A percentile compares a stretch with the other conserved stretches of the same genome.
phyloP scores from a whole-genome alignment of 177 flowering plant genomes.

The Tripterygium wilfordii region DNA sequence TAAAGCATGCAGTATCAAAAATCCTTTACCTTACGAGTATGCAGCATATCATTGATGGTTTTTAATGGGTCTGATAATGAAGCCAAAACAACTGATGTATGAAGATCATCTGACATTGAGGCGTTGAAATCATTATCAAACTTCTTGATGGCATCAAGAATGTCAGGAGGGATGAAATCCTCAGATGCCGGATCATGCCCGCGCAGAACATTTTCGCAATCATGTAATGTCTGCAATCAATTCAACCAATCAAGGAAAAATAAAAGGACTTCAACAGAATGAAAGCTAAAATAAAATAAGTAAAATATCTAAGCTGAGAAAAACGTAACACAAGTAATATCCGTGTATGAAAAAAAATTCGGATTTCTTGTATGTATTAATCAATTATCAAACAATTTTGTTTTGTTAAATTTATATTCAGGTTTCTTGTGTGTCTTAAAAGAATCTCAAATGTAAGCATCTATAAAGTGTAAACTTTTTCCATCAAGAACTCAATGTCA shows the following conservation, averaged over 20 bases:
- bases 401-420: no score
- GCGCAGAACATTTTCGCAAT: conserved; percentile 48
- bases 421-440: no score
- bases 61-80: conserved; percentile 83
- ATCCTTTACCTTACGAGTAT: conserved; percentile 75
- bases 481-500: background rate
- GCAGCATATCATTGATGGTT: conserved; percentile 76
- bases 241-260: background rate
- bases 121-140: conserved; percentile 45
- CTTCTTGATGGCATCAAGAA: conserved; percentile 38
- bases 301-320: background rate
- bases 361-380: no score
- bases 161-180: conserved; percentile 45
- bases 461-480: no score
- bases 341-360: no score
- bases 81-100: conserved; percentile 74
- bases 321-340: no score
- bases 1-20: background rate
- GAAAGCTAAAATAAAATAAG: background rate
- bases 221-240: conserved; percentile 74
- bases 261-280: background rate
- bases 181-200: conserved; percentile 24
- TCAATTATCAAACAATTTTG: no score
- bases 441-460: no score
- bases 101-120: conserved; percentile 93